Percentiles rank a stretch among this genome's conserved stretches.
Evolutionary conservation across 306 rosid genomes (phyloP).

Genomic region (Neltuma alba): DNA sequence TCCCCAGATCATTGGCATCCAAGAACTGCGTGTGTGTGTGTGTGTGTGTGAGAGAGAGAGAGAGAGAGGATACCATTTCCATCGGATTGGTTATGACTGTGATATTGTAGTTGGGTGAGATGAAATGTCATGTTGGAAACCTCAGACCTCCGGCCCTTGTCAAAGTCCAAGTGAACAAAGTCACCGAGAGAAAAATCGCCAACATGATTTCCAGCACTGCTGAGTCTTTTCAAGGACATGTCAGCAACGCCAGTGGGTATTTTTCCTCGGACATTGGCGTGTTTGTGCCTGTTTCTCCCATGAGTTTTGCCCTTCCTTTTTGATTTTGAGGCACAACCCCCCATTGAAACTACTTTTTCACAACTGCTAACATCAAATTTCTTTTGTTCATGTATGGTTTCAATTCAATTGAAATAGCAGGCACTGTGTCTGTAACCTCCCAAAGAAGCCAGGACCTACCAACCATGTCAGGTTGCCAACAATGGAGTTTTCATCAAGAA

Average conservation of each 20-base stretch:
- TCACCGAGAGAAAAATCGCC: slow-evolving; percentile 58
- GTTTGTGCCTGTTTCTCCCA: slow-evolving; percentile 40
- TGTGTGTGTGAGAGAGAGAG: background rate
- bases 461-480: slow-evolving; percentile 25
- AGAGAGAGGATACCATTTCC: slow-evolving; percentile 49
- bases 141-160: slow-evolving; percentile 72
- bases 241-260: slow-evolving; percentile 50
- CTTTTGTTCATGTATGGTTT: background rate
- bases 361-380: slow-evolving; percentile 38
- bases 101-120: slow-evolving; percentile 76
- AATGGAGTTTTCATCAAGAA: slow-evolving; percentile 15
- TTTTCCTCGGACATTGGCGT: slow-evolving; percentile 46
- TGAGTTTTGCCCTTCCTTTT: slow-evolving; percentile 27
- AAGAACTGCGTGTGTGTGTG: too few species aligned
- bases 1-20: background rate
- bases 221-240: slow-evolving; percentile 44
- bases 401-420: background rate
- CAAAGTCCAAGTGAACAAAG: slow-evolving; percentile 66
- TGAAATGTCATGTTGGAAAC: slow-evolving; percentile 70
- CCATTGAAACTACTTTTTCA: slow-evolving; percentile 53
- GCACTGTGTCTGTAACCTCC: slow-evolving; percentile 19
- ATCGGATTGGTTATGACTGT: slow-evolving; percentile 67
- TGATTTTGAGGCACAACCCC: slow-evolving; percentile 70
- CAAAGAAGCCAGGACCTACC: slow-evolving; percentile 26
- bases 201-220: slow-evolving; percentile 50